These are phyloP conservation scores for Pichia scutulata DNA, from an alignment of 805 yeast species.

Conservation along the genomic window DNA sequence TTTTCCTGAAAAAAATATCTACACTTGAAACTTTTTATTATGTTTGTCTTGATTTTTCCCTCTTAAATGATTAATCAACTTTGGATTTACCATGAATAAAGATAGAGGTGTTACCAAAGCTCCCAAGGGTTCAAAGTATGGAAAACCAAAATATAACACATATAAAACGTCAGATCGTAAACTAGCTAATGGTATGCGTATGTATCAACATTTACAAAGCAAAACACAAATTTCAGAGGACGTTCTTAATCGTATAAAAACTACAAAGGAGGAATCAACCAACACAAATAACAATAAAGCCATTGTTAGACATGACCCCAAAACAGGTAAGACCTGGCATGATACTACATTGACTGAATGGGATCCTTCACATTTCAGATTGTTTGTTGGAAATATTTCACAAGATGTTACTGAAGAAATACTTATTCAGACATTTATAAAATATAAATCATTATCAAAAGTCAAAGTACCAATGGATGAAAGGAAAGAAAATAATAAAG, in stretches of 20 bases:
- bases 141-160: constrained; percentile 10
- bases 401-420: constrained; percentile 55
- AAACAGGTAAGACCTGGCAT: constrained; percentile 40
- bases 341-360: constrained; percentile 45
- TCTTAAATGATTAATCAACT: background rate
- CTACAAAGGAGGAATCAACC: background rate
- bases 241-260: constrained; percentile 1
- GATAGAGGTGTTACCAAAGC: background rate
- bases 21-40: too few relatives aligned
- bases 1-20: background rate
- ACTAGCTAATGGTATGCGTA: constrained; percentile 43
- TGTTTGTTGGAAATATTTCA: constrained; percentile 72
- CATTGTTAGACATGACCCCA: constrained; percentile 35
- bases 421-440: constrained; percentile 45
- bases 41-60: background rate
- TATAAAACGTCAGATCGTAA: constrained; percentile 46
- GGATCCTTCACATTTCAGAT: constrained; percentile 63
- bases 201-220: constrained; percentile 32
- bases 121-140: constrained; percentile 4
- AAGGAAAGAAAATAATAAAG: constrained; percentile 40
- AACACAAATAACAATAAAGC: constrained; percentile 18
- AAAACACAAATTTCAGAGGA: background rate
- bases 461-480: constrained; percentile 53
- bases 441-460: constrained; percentile 46
- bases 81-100: background rate